Evolutionary conservation across 345 rosid species (phyloP), one percentile per base, ranked within the genome.

Genomic region (Cardiospermum halicacabum): DNA sequence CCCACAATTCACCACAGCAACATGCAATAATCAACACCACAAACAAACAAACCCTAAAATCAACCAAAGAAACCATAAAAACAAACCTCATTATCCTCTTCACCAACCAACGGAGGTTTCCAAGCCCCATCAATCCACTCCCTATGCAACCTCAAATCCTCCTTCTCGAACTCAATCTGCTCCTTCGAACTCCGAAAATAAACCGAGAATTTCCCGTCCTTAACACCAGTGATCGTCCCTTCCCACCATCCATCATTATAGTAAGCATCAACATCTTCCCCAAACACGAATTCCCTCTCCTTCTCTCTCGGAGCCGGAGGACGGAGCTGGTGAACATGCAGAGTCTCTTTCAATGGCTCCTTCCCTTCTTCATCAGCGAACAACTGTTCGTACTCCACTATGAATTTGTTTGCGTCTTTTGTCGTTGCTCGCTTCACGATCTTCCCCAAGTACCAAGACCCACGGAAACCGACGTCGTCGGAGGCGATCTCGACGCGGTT

Each of bases 241-340:
- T 90, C 97, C 97, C 98, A 86, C 98, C 98, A 90, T 24, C 96
- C 98, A 12, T 88, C 97, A 30, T 74, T 78, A 59, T 75, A 49
- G 53, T n/a, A 81, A 0, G 94, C 94, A 25, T 92, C 92, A 9
- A 92, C 98, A 9, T 81, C 83, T 3, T 83, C 89, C 7, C 86
- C 77, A 30, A 80, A 63, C 67, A 31, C 65, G 47, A 86, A 81
- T 2, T 55, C 67, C 71, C 80, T 67, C 28, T 50, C 66, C 57
- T 65, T 74, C 75, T 89, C 97, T 57, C 69, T 62, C 18, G 93
- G 96, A 3, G 89, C 75, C 69, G 62, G 32, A 0, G 82, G 84
- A 61, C 97, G 68, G 45, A 90, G 32, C 75, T 81, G 85, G 7
- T 5, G 45, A 26, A 16, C 42, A 43, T 78, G 73, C 9, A 85